Conservation (phyloP, 768 basidiomycete genomes). For the Xanthoconium stramineum region DNA sequence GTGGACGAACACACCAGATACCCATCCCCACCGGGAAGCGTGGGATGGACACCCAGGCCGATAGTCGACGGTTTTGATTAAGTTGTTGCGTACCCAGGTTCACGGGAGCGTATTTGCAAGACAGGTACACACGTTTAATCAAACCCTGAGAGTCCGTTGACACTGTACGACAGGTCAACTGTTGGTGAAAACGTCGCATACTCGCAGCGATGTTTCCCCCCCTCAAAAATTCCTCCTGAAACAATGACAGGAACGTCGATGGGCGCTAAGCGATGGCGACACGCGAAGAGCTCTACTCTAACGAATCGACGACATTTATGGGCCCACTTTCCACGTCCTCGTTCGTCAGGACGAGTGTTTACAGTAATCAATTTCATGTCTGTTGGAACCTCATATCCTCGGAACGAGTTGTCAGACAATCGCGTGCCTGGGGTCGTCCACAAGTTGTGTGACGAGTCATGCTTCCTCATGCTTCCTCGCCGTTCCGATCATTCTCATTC, state of each 20-base stretch:
- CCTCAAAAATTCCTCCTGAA: not conserved
- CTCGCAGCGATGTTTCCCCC: not conserved
- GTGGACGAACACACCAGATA: slow-evolving; percentile 48
- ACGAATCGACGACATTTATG: not conserved
- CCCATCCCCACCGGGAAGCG: slow-evolving; percentile 51
- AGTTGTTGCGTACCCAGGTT: not conserved
- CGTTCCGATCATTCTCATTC: not conserved
- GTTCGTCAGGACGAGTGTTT: not conserved
- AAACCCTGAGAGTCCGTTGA: not conserved
- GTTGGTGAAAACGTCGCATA: not conserved
- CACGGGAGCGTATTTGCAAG: not conserved
- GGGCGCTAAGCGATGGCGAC: not conserved
- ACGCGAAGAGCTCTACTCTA: not conserved
- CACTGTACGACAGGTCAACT: not conserved
- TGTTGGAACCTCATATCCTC: not conserved
- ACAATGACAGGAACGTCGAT: not conserved
- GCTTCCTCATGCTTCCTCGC: not conserved
- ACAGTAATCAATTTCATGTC: not conserved
- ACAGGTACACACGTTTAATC: not conserved
- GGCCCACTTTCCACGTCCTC: not conserved
- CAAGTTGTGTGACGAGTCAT: not conserved
- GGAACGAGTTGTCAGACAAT: not conserved
- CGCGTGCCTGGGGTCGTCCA: not conserved
- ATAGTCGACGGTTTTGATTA: not conserved
- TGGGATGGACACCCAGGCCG: not conserved